These are phyloP conservation scores for Backusella mclennaniae DNA, from an alignment of 192 early-diverging fungal species.

Conservation along the genomic window DNA sequence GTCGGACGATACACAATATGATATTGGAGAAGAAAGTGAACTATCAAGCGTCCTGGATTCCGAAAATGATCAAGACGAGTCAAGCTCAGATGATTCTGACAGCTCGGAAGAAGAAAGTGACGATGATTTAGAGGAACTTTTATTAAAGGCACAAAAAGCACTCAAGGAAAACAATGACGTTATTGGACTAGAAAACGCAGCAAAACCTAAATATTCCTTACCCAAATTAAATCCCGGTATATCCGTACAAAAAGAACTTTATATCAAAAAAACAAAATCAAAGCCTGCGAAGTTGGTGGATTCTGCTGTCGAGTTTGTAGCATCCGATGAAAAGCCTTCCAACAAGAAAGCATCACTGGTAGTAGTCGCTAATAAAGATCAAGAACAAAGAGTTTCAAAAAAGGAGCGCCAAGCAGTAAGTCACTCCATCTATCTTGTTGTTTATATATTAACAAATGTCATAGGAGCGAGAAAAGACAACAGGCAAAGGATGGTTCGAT, in stretches of 20 bases:
- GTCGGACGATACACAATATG: background rate
- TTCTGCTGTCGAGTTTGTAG: constrained; percentile 32
- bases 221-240: constrained; percentile 45
- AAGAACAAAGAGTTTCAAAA: constrained; percentile 32
- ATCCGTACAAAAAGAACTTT: constrained; percentile 31
- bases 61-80: background rate
- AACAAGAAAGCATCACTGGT: constrained; percentile 29
- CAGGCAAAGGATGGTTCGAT: constrained; percentile 80
- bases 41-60: background rate
- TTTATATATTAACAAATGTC: background rate
- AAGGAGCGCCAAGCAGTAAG: constrained; percentile 40
- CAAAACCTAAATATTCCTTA: background rate
- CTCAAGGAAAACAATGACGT: constrained; percentile 30
- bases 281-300: constrained; percentile 30
- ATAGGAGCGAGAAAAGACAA: constrained; percentile 28
- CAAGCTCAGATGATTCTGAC: background rate
- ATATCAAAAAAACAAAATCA: constrained; percentile 28
- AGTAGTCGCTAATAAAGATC: constrained; percentile 33
- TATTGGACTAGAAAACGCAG: background rate
- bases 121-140: constrained; percentile 38
- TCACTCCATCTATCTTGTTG: background rate
- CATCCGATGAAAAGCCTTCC: constrained; percentile 10
- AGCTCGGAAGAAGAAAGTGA: constrained; percentile 14
- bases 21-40: background rate
- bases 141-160: constrained; percentile 39